Evolutionary conservation across 495 filamentous ascomycete genomes (phyloP), one percentile per base, ranked within the genome.

Genomic region (Bryoglossum gracile): DNA sequence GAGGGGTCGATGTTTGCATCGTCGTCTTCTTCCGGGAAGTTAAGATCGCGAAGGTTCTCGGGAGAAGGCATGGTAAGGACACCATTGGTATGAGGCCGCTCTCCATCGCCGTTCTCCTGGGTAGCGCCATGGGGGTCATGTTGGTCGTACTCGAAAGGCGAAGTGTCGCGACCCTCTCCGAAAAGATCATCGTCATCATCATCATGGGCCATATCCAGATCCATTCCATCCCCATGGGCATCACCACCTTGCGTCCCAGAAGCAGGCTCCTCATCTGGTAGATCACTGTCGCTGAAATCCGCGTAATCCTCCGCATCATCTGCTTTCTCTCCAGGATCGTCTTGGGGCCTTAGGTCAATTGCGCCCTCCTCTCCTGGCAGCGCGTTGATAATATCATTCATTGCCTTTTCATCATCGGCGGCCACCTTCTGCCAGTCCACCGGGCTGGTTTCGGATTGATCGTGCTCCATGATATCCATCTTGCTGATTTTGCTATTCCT

Each of bases 281-380:
- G 61, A 32, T 82, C 82, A 48, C 74, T 74, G 46, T 84, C 82
- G 6, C 69, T 71, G 62, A 95, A 84, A 63, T 95, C 90, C 61
- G 87, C 90, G 56, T 81, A 99, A 65, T 99, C 92, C 14, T 84
- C 62, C 13, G 86, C 86, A 68, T 89, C 83, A 30, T 84, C 84
- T 8, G 82, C 86, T 60, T 89, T 91, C 52, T 88, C 84, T 18
- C 53, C 54, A 6, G 43, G 8, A n/a, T n/a, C n/a, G n/a, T n/a
- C n/a, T n/a, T n/a, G n/a, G n/a, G n/a, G n/a, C n/a, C n/a, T n/a
- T n/a, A n/a, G n/a, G n/a, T n/a, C n/a, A n/a, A n/a, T n/a, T n/a
- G n/a, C n/a, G n/a, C n/a, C n/a, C n/a, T n/a, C n/a, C n/a, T n/a
- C n/a, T n/a, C n/a, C n/a, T n/a, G n/a, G n/a, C n/a, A n/a, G n/a